Percentiles rank a stretch among this genome's conserved stretches.
These are phyloP conservation scores for Echinochloa phyllopogon DNA, from an alignment of 176 grass and related monocot species.

Conservation along the genomic window DNA sequence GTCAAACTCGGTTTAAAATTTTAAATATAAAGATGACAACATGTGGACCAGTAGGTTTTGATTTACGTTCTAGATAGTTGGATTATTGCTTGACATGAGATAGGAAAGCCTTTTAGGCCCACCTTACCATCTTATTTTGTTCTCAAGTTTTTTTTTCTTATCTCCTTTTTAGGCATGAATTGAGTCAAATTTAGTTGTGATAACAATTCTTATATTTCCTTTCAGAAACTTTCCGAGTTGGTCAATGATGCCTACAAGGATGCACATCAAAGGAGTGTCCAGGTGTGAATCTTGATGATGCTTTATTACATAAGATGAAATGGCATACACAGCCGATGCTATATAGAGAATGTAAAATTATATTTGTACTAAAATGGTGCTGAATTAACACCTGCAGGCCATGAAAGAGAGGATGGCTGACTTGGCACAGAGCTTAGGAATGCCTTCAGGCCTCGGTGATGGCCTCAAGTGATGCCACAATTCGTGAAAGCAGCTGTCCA, in stretches of 20 bases:
- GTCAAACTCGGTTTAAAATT: neutral
- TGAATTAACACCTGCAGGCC: constrained; percentile 51
- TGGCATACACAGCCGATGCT: neutral
- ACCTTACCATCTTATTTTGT: neutral
- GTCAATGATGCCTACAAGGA: constrained; percentile 97
- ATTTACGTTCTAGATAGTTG: neutral
- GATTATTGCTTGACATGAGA: neutral
- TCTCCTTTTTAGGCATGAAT: neutral
- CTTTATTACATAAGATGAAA: neutral
- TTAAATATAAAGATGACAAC: neutral
- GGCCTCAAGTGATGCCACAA: constrained; percentile 56
- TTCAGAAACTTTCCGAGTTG: constrained; percentile 84
- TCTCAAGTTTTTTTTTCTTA: neutral
- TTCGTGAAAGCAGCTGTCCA: constrained; percentile 16
- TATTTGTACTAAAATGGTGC: constrained; percentile 20
- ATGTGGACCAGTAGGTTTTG: neutral
- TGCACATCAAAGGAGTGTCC: constrained; percentile 86
- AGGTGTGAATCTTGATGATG: constrained; percentile 47
- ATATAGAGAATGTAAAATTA: neutral
- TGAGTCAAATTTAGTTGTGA: neutral
- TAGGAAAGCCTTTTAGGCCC: neutral
- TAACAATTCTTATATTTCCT: constrained; percentile 1
- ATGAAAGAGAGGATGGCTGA: constrained; percentile 99
- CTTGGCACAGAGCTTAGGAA: constrained; percentile 92
- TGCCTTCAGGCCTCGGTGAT: constrained; percentile 77